phyloP scores from a whole-genome alignment of 306 rosid species.

The Inga oerstediana region DNA sequence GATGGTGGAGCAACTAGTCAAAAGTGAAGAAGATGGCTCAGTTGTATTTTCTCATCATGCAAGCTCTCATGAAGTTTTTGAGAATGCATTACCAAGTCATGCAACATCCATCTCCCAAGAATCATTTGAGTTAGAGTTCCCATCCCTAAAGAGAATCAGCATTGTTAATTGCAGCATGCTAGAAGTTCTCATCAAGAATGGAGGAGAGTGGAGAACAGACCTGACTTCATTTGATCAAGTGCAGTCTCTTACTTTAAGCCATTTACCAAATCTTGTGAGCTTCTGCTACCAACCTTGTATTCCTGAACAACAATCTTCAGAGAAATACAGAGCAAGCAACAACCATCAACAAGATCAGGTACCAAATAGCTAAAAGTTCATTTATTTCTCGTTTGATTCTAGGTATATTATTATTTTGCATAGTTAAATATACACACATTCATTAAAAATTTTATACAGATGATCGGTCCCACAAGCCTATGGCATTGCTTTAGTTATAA shows the following conservation, averaged over 20 bases:
- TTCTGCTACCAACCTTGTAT: neutral
- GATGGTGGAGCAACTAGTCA: slow-evolving; percentile 16
- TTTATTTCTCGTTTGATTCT: neutral
- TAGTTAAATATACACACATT: neutral
- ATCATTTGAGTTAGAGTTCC: slow-evolving; percentile 19
- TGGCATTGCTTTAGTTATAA: neutral
- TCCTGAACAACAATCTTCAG: neutral
- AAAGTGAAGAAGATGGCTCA: neutral
- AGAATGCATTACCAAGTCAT: neutral
- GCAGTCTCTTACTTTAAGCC: slow-evolving; percentile 25
- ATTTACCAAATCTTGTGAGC: slow-evolving; percentile 31
- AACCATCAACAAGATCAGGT: slow-evolving; percentile 6
- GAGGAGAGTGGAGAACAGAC: neutral
- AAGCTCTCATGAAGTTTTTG: neutral
- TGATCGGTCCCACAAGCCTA: neutral
- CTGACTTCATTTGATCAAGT: slow-evolving; percentile 19
- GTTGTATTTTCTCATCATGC: neutral
- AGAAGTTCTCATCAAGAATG: neutral
- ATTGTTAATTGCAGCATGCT: slow-evolving; percentile 16
- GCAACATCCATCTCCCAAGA: neutral
- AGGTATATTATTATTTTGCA: neutral
- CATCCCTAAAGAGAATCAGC: slow-evolving; percentile 22
- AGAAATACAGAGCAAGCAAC: neutral
- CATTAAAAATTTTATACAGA: neutral
- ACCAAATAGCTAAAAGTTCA: neutral